Conservation (phyloP, 2,329 filamentous ascomycete genomes). For the Daldinia sp. region DNA sequence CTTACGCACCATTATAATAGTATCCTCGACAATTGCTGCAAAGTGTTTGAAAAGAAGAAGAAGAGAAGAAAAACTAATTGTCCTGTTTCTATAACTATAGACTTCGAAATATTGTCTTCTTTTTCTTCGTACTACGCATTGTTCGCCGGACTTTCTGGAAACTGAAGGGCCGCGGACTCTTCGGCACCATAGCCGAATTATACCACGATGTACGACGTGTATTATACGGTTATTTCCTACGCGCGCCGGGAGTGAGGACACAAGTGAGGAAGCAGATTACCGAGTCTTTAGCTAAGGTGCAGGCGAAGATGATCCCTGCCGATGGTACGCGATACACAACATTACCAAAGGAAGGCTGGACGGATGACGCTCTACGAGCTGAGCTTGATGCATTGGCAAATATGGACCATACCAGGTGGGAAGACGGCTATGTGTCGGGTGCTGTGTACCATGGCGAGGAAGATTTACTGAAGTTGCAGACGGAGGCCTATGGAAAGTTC, state of each 20-base stretch:
- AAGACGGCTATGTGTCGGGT: constrained; percentile 93
- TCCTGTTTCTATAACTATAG: constrained; percentile 57
- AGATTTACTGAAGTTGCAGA: constrained; percentile 84
- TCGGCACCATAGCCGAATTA: constrained; percentile 81
- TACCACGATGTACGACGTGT: constrained; percentile 79
- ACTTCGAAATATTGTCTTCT: constrained; percentile 87
- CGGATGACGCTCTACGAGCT: constrained; percentile 78
- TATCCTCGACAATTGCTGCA: constrained; percentile 1
- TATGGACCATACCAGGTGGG: constrained; percentile 96
- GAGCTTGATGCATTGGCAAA: constrained; percentile 83
- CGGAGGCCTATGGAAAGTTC: constrained; percentile 93
- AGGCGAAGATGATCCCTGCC: constrained; percentile 83
- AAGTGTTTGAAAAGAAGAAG: not conserved
- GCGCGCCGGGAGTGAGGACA: constrained; percentile 84
- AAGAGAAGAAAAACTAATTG: constrained; percentile 9
- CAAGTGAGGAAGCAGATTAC: constrained; percentile 87
- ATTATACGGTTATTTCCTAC: constrained; percentile 87
- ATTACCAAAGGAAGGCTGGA: constrained; percentile 87
- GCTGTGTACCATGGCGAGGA: constrained; percentile 96
- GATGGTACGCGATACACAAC: constrained; percentile 78
- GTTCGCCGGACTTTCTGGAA: constrained; percentile 84
- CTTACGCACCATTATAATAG: not conserved
- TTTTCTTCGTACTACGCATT: constrained; percentile 88
- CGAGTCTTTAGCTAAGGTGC: constrained; percentile 82
- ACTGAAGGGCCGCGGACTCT: constrained; percentile 86